phyloP scores from a whole-genome alignment of 2,329 filamentous ascomycete genomes.

The Cladosporium sp. region DNA sequence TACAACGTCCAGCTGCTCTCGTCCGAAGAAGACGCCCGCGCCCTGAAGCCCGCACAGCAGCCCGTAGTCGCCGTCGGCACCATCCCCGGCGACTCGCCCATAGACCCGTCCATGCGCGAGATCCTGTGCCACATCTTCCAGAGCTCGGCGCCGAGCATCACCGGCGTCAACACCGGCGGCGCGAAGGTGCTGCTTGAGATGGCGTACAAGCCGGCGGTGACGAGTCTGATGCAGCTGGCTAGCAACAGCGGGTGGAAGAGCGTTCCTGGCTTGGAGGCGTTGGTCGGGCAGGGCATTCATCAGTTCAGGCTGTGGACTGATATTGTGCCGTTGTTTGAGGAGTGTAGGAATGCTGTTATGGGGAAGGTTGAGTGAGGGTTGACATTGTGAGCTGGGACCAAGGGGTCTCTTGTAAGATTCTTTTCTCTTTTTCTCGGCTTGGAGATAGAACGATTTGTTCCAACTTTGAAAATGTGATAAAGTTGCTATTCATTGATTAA shows the following conservation, averaged over 20 bases:
- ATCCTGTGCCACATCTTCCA: constrained; percentile 60
- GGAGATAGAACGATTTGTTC: too few species aligned
- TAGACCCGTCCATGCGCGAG: constrained; percentile 69
- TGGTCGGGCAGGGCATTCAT: constrained; percentile 81
- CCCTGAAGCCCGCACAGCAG: constrained; percentile 49
- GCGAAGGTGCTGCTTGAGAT: constrained; percentile 74
- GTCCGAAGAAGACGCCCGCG: constrained; percentile 50
- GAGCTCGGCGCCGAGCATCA: constrained; percentile 41
- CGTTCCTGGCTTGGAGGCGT: constrained; percentile 82
- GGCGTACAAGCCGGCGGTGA: constrained; percentile 89
- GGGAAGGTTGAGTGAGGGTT: constrained; percentile 24
- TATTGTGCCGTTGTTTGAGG: constrained; percentile 70
- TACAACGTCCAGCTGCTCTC: constrained; percentile 71
- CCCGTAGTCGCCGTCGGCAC: constrained; percentile 81
- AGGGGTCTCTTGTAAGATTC: neutral
- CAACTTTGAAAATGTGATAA: neutral
- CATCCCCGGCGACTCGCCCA: constrained; percentile 82
- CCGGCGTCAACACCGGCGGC: constrained; percentile 41
- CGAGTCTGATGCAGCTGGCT: constrained; percentile 81
- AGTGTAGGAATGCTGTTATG: constrained; percentile 59
- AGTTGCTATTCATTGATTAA: neutral
- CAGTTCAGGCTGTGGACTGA: constrained; percentile 80
- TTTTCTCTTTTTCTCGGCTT: neutral
- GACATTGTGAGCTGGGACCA: neutral
- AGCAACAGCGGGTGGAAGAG: constrained; percentile 75